Conservation (phyloP, 2,329 filamentous ascomycete species). For the Alternaria conjuncta region DNA sequence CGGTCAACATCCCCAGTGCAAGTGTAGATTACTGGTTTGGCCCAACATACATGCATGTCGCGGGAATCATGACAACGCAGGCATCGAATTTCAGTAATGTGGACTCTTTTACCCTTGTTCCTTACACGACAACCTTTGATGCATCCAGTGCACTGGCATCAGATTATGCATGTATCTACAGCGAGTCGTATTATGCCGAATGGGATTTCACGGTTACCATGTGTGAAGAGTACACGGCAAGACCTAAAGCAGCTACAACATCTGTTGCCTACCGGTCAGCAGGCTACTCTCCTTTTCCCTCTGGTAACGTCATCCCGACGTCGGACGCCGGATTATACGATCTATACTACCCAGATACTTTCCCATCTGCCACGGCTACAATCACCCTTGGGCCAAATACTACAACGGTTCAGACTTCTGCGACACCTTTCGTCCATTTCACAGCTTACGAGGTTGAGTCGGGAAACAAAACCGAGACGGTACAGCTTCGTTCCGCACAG, state of each 20-base stretch:
- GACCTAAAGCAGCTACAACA: conserved; percentile 40
- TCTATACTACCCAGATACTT: conserved; percentile 12
- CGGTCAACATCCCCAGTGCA: conserved; percentile 43
- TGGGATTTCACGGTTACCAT: conserved; percentile 29
- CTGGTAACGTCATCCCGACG: conserved; percentile 24
- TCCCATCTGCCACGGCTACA: conserved; percentile 28
- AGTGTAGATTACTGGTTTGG: conserved; percentile 44
- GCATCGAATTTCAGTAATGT: conserved; percentile 26
- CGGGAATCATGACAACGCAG: conserved; percentile 27
- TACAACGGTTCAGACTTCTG: conserved; percentile 35
- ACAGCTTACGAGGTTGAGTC: conserved; percentile 52
- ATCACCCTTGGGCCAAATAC: conserved; percentile 32
- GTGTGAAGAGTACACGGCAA: conserved; percentile 33
- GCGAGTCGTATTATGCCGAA: conserved; percentile 27
- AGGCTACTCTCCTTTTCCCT: conserved; percentile 30
- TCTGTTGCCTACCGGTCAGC: conserved; percentile 33
- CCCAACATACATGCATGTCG: conserved; percentile 29
- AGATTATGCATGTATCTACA: conserved; percentile 30
- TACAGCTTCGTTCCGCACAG: conserved; percentile 44
- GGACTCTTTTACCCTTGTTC: conserved; percentile 25
- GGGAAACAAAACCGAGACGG: conserved; percentile 40
- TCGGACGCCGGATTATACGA: conserved; percentile 24
- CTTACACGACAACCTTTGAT: conserved; percentile 36
- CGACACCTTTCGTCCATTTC: conserved; percentile 53
- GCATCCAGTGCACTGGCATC: conserved; percentile 27